Conservation (phyloP, 176 grass and related monocot genomes). For the Oryza punctata region DNA sequence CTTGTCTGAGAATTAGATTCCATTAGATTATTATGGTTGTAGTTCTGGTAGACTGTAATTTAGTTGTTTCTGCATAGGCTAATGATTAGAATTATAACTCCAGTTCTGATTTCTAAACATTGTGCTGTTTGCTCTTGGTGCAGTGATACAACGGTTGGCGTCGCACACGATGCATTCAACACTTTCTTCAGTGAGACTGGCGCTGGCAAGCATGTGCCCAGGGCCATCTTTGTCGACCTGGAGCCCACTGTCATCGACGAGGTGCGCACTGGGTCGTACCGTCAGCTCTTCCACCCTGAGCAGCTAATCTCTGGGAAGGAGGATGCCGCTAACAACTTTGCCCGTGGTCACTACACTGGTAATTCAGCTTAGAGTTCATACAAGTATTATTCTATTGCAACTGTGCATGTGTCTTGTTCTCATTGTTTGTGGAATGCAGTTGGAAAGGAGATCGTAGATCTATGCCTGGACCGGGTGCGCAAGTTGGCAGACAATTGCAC, state of each 20-base stretch:
- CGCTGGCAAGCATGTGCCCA: slow-evolving; percentile 83
- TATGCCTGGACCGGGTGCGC: slow-evolving; percentile 86
- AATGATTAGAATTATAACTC: neutral
- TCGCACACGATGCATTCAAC: slow-evolving; percentile 86
- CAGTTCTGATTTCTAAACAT: slow-evolving; percentile 12
- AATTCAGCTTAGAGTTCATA: slow-evolving; percentile 3
- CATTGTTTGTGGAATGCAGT: slow-evolving; percentile 53
- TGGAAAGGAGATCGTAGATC: slow-evolving; percentile 94
- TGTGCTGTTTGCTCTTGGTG: slow-evolving; percentile 20
- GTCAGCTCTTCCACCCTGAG: slow-evolving; percentile 94
- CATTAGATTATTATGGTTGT: neutral
- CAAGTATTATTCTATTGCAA: neutral
- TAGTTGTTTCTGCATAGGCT: neutral
- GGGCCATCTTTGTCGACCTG: slow-evolving; percentile 93
- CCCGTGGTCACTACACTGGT: slow-evolving; percentile 93
- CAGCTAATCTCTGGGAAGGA: slow-evolving; percentile 95
- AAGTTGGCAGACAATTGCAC: slow-evolving; percentile 97
- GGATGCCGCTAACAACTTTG: slow-evolving; percentile 96
- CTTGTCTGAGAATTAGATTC: neutral
- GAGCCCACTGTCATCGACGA: slow-evolving; percentile 96
- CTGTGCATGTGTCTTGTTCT: neutral
- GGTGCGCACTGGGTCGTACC: slow-evolving; percentile 75
- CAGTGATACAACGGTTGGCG: slow-evolving; percentile 68
- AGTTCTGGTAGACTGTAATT: slow-evolving; percentile 12
- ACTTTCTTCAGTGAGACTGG: slow-evolving; percentile 96